phyloP scores from a whole-genome alignment of 1,139 yeast genomes.

The Suzukiozyma palmioleophila region DNA sequence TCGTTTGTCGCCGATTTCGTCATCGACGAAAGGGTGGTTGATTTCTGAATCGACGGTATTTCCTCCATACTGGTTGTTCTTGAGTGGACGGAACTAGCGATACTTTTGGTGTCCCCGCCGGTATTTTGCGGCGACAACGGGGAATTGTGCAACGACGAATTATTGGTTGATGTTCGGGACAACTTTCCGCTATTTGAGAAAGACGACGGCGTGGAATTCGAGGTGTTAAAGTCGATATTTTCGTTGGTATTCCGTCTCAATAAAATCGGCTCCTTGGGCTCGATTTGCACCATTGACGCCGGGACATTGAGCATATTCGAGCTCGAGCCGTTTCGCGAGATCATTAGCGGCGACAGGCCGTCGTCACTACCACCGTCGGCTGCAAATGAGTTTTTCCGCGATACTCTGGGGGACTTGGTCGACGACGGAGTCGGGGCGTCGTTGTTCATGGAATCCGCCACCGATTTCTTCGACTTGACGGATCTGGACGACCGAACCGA shows the following conservation, averaged over 20 bases:
- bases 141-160: slow-evolving; percentile 19
- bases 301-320: slow-evolving; percentile 37
- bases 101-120: slow-evolving; percentile 5
- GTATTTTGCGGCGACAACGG: slow-evolving; percentile 25
- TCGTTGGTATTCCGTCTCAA: slow-evolving; percentile 39
- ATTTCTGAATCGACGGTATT: slow-evolving; percentile 3
- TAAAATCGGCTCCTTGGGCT: slow-evolving; percentile 67
- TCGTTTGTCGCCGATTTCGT: slow-evolving; percentile 5
- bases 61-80: slow-evolving; percentile 3
- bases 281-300: slow-evolving; percentile 64
- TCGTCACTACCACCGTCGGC: slow-evolving; percentile 8
- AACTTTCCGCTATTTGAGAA: slow-evolving; percentile 12
- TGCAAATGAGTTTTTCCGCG: slow-evolving; percentile 2
- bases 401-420: slow-evolving; percentile 1
- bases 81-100: slow-evolving; percentile 4
- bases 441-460: slow-evolving; percentile 20
- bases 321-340: slow-evolving; percentile 9
- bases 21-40: slow-evolving; percentile 2
- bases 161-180: slow-evolving; percentile 35
- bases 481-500: slow-evolving; percentile 46
- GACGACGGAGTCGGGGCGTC: slow-evolving; percentile 16
- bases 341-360: slow-evolving; percentile 25
- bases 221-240: slow-evolving; percentile 10
- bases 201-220: slow-evolving; percentile 9
- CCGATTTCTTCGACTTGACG: slow-evolving; percentile 38